Percentiles rank a stretch among this genome's conserved stretches.
These are phyloP conservation scores for Daldinia sp. DNA, from an alignment of 2,329 filamentous ascomycete genomes.

Conservation along the genomic window DNA sequence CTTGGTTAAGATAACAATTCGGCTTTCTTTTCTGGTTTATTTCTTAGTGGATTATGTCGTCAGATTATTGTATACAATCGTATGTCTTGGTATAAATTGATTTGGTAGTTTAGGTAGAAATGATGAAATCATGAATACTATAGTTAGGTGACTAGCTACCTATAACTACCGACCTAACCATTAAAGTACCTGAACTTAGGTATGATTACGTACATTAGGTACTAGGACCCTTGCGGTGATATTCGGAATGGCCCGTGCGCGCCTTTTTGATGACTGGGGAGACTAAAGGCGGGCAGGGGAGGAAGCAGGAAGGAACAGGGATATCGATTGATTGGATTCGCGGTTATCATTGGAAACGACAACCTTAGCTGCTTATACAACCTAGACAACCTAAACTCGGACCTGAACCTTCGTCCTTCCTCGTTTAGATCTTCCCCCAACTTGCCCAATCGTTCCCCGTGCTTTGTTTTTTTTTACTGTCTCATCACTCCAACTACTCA, in stretches of 20 bases:
- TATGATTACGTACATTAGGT: neutral
- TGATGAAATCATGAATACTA: conserved; percentile 6
- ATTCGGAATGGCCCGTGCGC: conserved; percentile 23
- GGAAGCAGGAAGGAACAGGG: conserved; percentile 19
- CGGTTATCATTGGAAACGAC: conserved; percentile 30
- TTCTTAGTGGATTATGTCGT: neutral
- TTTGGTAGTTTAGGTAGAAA: neutral
- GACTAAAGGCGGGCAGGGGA: conserved; percentile 12
- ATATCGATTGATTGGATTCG: conserved; percentile 27
- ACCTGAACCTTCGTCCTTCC: conserved; percentile 38
- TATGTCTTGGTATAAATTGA: neutral
- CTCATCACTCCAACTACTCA: conserved; percentile 42
- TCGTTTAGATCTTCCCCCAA: conserved; percentile 41
- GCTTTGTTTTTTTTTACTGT: conserved; percentile 30
- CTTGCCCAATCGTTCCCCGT: conserved; percentile 40
- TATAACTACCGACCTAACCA: neutral
- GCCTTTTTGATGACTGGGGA: conserved; percentile 13
- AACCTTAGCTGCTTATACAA: conserved; percentile 8
- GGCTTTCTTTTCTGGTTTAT: neutral
- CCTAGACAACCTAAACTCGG: conserved; percentile 17
- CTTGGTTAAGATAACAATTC: neutral
- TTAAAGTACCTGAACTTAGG: neutral
- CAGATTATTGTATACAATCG: neutral
- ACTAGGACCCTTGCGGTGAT: conserved; percentile 39
- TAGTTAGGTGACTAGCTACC: neutral